Evolutionary conservation across 2,329 filamentous ascomycete genomes (phyloP), one percentile per base, ranked within the genome.

Genomic region (Domatiomyces globalis): DNA sequence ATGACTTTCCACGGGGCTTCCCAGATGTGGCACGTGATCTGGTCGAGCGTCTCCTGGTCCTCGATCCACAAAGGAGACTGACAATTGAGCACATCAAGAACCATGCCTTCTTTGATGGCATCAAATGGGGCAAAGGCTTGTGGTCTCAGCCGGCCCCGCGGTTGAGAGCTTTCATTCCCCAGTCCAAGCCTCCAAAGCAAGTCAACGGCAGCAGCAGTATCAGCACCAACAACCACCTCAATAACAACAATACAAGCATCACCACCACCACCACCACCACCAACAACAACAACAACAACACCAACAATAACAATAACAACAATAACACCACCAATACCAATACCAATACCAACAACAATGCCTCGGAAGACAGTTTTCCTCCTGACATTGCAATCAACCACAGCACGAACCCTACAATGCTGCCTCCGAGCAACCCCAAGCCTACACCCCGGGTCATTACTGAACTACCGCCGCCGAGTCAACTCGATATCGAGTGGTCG

Each of bases 401-500:
- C 51, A 64, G 60, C 51, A 62, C 63, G 33, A 56, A 60, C 6
- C 58, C 65, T 27, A 67, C 65, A n/a, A 66, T 66, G 53, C 57
- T 65, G 29, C 61, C 67, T 58, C 69, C 65, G 49, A 66, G 66
- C 62, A 66, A 61, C 54, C 64, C 65, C 1, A 78, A 76, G 49
- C 76, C 79, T 8, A 84, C 88, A 29, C 77, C 85, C 1, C 77
- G 88, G 55, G 81, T 95, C 54, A 94, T 98, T 54, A 96, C 92
- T 1, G 92, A 98, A 66, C 75, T 98, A 8, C 88, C 92, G 15
- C 90, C 92, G n/a, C 92, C 92, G 0, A 95, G 86, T 48, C 92
- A 96, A 66, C 73, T 98, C 22, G 92, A 98, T 63, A 94, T 98
- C 52, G 92, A 98, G 68, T 98, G 92, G 92, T 95, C 90, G 0